Percentiles rank a stretch among this genome's conserved stretches.
phyloP scores from a whole-genome alignment of 2,329 filamentous ascomycete genomes.

The Corynespora cassiicola region DNA sequence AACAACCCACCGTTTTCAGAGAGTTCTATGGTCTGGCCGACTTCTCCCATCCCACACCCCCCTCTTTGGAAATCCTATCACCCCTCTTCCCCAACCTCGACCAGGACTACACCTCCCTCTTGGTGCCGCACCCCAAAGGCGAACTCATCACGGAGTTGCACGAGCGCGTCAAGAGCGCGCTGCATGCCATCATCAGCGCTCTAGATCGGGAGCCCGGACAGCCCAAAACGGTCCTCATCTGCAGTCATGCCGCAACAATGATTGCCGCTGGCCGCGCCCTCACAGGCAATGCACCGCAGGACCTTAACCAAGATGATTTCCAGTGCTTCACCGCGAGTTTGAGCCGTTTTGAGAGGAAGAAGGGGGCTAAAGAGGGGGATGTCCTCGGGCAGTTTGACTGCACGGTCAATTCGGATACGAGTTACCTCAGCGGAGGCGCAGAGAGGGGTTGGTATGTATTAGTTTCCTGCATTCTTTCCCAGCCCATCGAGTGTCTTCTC shows the following conservation, averaged over 20 bases:
- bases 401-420: constrained; percentile 81
- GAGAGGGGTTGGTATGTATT: constrained; percentile 81
- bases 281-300: constrained; percentile 77
- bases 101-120: constrained; percentile 64
- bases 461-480: background rate
- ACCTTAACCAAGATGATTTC: constrained; percentile 79
- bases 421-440: constrained; percentile 77
- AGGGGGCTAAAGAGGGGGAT: constrained; percentile 59
- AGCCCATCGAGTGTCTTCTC: constrained; percentile 1
- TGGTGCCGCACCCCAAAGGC: constrained; percentile 74
- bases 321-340: constrained; percentile 82
- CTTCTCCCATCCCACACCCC: constrained; percentile 84
- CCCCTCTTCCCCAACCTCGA: constrained; percentile 72
- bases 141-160: constrained; percentile 84
- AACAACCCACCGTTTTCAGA: no score
- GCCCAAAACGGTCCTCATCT: constrained; percentile 75
- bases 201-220: constrained; percentile 72
- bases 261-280: constrained; percentile 85
- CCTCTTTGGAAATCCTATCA: constrained; percentile 65
- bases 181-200: constrained; percentile 73
- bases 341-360: constrained; percentile 68
- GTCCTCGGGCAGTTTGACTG: constrained; percentile 83
- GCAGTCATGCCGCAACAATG: constrained; percentile 87
- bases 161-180: constrained; percentile 73
- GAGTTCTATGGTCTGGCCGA: constrained; percentile 92